Conservation (phyloP, 2,329 filamentous ascomycete species). For the Pseudocercospora crystallina region DNA sequence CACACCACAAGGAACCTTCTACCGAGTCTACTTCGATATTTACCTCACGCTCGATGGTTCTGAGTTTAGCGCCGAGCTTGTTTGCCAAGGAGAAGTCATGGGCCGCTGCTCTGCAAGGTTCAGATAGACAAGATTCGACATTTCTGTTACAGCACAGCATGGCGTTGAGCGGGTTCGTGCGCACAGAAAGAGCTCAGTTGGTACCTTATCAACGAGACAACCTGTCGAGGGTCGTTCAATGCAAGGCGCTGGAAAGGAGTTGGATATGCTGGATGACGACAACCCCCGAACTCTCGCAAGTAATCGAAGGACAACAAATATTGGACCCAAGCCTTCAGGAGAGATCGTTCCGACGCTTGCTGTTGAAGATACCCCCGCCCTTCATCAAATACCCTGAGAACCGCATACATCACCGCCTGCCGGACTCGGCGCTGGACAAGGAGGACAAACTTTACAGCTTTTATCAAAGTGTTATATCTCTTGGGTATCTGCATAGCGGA, state of each 20-base stretch:
- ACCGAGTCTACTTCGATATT: constrained; percentile 68
- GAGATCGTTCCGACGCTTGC: not conserved
- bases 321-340: not conserved
- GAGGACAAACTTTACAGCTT: no score
- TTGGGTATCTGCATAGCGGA: constrained; percentile 10
- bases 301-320: not conserved
- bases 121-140: constrained; percentile 44
- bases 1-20: constrained; percentile 94
- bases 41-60: constrained; percentile 95
- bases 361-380: not conserved
- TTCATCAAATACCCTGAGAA: not conserved
- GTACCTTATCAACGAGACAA: not conserved
- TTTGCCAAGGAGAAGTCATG: constrained; percentile 99
- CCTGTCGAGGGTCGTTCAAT: no score
- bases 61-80: constrained; percentile 95
- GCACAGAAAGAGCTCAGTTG: constrained; percentile 5
- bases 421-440: constrained; percentile 10
- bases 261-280: constrained; percentile 6
- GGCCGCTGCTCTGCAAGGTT: constrained; percentile 92
- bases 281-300: not conserved
- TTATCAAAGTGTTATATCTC: not conserved
- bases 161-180: constrained; percentile 13
- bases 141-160: constrained; percentile 10
- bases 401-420: not conserved
- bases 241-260: not conserved